These are phyloP conservation scores for Taiozyma onychis DNA, from an alignment of 1,139 yeast species.

Conservation along the genomic window DNA sequence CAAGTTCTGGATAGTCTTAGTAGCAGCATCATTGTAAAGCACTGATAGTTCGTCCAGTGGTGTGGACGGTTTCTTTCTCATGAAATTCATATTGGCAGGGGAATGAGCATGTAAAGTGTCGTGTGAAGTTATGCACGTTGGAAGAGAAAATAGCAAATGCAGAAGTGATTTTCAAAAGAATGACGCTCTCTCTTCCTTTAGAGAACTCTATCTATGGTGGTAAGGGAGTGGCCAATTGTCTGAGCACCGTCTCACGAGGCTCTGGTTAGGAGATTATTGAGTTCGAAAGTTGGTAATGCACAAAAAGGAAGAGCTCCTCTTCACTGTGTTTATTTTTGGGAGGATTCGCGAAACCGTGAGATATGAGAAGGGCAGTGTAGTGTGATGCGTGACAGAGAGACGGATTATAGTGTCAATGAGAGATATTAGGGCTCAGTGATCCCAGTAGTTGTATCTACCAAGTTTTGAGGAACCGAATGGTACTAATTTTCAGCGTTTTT, in stretches of 20 bases:
- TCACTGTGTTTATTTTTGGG: background rate
- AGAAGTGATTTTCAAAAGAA: background rate
- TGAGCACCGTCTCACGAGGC: background rate
- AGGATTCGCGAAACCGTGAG: background rate
- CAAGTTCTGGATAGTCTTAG: conserved; percentile 48
- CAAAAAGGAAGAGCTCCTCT: background rate
- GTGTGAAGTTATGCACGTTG: background rate
- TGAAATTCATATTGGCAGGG: conserved; percentile 30
- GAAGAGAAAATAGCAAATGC: background rate
- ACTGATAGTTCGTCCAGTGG: conserved; percentile 54
- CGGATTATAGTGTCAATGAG: too few species aligned
- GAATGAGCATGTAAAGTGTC: background rate
- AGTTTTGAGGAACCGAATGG: background rate
- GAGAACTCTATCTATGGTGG: background rate
- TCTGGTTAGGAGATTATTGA: background rate
- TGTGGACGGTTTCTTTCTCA: conserved; percentile 53
- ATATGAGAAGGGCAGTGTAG: background rate
- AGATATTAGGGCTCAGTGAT: background rate
- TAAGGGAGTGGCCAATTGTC: background rate
- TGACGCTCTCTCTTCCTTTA: background rate
- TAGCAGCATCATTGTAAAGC: conserved; percentile 57
- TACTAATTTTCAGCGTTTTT: background rate
- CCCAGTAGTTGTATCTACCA: background rate
- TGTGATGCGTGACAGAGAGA: background rate
- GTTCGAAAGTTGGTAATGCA: background rate